These are phyloP conservation scores for Piromyces finnis DNA, from an alignment of 192 early-diverging fungal species.

Conservation along the genomic window DNA sequence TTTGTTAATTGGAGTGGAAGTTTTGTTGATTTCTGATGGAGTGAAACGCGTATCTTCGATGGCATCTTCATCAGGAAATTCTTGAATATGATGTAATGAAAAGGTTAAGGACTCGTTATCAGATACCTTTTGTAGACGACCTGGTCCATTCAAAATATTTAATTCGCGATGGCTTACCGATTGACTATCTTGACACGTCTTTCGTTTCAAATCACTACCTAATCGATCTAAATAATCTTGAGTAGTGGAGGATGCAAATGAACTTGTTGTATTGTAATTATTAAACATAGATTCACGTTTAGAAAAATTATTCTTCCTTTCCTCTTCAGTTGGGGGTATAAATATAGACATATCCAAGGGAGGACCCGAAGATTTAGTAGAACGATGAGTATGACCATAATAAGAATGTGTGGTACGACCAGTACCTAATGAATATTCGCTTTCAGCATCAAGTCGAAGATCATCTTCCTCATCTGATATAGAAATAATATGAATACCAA, in stretches of 20 bases:
- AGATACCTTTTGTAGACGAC: not conserved
- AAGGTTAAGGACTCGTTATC: not conserved
- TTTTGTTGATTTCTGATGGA: no score
- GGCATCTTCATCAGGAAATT: not conserved
- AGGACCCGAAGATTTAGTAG: not conserved
- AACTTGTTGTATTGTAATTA: not conserved
- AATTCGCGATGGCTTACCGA: not conserved
- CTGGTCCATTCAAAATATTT: not conserved
- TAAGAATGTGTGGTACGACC: not conserved
- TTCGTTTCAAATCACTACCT: not conserved
- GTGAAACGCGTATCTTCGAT: no score
- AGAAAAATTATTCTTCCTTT: not conserved
- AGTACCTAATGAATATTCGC: not conserved
- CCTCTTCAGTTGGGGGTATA: not conserved
- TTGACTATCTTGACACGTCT: not conserved
- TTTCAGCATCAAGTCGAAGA: not conserved
- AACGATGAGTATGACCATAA: not conserved
- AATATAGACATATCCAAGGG: not conserved
- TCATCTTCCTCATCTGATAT: not conserved
- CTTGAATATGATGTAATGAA: not conserved
- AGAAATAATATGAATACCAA: not conserved
- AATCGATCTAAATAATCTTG: not conserved
- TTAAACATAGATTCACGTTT: no score
- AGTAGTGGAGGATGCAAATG: not conserved
- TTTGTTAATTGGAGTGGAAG: not conserved